Percentiles rank a stretch among this genome's conserved stretches.
These are phyloP conservation scores for Naganishia albida DNA, from an alignment of 1,284 basidiomycete genomes.

Conservation along the genomic window DNA sequence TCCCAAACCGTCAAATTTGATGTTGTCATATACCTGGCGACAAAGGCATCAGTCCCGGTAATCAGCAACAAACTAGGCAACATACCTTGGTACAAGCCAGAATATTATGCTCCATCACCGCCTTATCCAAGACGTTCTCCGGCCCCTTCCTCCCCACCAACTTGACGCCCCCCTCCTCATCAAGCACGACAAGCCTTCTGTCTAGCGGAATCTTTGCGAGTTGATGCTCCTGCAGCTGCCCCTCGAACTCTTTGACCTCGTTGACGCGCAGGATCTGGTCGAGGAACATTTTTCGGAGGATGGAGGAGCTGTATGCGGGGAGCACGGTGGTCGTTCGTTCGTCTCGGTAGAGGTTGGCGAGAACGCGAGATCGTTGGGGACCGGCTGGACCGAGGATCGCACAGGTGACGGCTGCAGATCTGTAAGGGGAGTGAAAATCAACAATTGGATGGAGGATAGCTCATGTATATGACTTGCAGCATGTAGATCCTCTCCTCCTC, in stretches of 20 bases:
- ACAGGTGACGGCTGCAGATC: conserved; percentile 87
- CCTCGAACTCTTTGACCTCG: conserved; percentile 87
- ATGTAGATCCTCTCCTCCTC: conserved; percentile 84
- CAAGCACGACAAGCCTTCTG: conserved; percentile 58
- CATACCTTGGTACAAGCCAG: conserved; percentile 79
- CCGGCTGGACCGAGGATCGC: conserved; percentile 97
- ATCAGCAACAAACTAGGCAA: not conserved
- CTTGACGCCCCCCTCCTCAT: conserved; percentile 55
- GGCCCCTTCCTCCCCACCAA: conserved; percentile 60
- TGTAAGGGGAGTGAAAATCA: conserved; percentile 46
- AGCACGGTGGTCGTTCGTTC: conserved; percentile 74
- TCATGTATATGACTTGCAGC: conserved; percentile 61
- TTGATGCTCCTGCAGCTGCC: conserved; percentile 85
- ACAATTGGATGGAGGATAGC: not conserved
- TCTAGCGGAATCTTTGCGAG: conserved; percentile 76
- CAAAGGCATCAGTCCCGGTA: conserved; percentile 41
- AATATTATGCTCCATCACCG: conserved; percentile 97
- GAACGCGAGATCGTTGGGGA: conserved; percentile 85
- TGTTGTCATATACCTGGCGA: conserved; percentile 78
- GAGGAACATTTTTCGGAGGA: conserved; percentile 95
- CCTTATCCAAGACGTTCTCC: conserved; percentile 92
- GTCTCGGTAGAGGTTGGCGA: conserved; percentile 90
- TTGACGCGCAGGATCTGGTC: conserved; percentile 88
- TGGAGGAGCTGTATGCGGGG: conserved; percentile 62
- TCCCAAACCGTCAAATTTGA: conserved; percentile 84